Conservation (phyloP, 2,329 filamentous ascomycete species). For the Neonectria hederae region DNA sequence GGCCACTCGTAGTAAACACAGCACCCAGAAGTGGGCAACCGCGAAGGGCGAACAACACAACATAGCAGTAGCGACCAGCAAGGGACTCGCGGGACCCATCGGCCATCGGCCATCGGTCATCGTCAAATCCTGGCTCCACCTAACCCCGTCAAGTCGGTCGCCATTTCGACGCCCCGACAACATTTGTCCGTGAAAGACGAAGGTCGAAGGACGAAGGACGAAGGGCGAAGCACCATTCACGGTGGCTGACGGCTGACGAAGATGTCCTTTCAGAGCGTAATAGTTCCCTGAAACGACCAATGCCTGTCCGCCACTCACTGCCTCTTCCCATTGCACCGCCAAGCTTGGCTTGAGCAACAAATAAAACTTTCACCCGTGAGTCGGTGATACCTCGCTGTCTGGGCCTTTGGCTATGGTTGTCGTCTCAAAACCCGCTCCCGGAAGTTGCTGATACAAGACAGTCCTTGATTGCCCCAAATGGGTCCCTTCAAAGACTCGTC, state of each 20-base stretch:
- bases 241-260: conserved; percentile 36
- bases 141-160: conserved; percentile 11
- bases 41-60: conserved; percentile 6
- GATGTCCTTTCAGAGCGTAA: background rate
- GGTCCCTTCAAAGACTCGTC: conserved; percentile 11
- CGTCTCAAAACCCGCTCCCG: conserved; percentile 16
- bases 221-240: background rate
- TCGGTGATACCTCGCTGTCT: conserved; percentile 34
- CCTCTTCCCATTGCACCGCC: conserved; percentile 18
- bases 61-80: conserved; percentile 10
- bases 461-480: conserved; percentile 22
- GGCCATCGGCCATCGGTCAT: conserved; percentile 3
- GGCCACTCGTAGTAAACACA: conserved; percentile 7
- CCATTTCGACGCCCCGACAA: conserved; percentile 2
- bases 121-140: conserved; percentile 15
- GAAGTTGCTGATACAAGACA: conserved; percentile 17
- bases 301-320: background rate
- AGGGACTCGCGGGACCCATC: background rate
- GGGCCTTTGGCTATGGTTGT: background rate
- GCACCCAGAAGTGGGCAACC: conserved; percentile 3
- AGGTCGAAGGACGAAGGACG: background rate
- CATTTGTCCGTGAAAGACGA: background rate
- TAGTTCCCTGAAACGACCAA: conserved; percentile 1
- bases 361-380: conserved; percentile 18
- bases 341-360: conserved; percentile 17